Conservation (phyloP, 306 rosid genomes). For the Trifolium subterraneum region DNA sequence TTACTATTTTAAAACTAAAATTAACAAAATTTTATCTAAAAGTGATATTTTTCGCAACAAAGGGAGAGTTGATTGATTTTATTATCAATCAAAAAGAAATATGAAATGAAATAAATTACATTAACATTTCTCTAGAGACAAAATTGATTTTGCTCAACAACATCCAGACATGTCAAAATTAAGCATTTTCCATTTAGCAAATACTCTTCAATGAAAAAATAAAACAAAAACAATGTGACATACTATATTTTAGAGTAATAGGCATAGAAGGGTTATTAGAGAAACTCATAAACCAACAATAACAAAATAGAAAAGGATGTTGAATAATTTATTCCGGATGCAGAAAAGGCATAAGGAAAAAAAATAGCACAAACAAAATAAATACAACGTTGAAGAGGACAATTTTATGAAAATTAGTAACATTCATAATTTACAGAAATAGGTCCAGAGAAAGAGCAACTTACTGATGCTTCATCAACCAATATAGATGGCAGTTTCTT, state of each 20-base stretch:
- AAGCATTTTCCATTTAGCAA: constrained; percentile 4
- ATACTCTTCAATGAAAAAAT: too few species aligned
- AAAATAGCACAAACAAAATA: not conserved
- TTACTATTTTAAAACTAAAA: too few species aligned
- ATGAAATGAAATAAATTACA: too few species aligned
- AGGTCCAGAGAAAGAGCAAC: constrained; percentile 35
- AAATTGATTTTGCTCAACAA: too few species aligned
- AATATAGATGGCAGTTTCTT: constrained; percentile 94
- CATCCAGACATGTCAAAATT: too few species aligned
- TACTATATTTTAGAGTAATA: not conserved
- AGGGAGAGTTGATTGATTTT: too few species aligned
- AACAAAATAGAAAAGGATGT: not conserved
- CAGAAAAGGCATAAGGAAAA: not conserved
- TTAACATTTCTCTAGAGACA: too few species aligned
- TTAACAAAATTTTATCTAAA: too few species aligned
- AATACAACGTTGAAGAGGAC: not conserved
- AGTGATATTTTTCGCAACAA: too few species aligned
- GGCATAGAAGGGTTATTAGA: too few species aligned
- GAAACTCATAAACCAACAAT: not conserved
- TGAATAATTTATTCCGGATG: not conserved
- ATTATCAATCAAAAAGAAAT: too few species aligned
- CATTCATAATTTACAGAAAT: not conserved
- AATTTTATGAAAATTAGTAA: not conserved
- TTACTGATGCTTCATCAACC: constrained; percentile 92
- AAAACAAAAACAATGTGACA: not conserved